Base-by-base conservation (phyloP, 805 yeast genomes). In the Teunomyces funiuensis region DNA sequence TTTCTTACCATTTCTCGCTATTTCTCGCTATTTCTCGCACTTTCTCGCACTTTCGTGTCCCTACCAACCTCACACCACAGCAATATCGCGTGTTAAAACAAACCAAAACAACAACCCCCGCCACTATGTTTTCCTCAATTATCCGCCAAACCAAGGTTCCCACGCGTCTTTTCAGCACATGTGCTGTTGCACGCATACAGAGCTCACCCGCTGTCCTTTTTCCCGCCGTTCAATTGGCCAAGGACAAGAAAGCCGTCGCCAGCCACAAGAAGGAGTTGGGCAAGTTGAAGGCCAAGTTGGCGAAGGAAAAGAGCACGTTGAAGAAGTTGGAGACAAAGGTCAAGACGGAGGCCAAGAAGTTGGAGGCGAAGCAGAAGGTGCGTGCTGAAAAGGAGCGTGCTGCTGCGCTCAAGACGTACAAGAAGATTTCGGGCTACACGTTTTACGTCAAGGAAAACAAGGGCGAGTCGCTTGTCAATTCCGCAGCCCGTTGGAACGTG, bases 341-440 rank as follows among this genome's bases (percentile, higher is more conserved):
- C 41, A 48, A 57, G 46, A 53, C 40, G 11, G 47, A 47, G 10
- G 50, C 45, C 27, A 43, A 42, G 33, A 45, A 53, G 43, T 22
- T 36, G 23, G 52, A 45, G 36, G 43, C 39, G 2, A 54, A 55
- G 46, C 53, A 48, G 29, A 46, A 53, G 44, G 42, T 41, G 14
- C 44, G 47, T 20, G 52, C 50, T 15, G 47, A 54, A 33, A 48
- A 44, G 29, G 41, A 42, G 6, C 16, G 41, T 2, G 36, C 38
- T 15, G 47, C 46, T 29, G 69, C 67, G 13, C 46, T 54, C 44
- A 57, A 54, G 44, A 50, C 60, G 0, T 43, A 41, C 50, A 54
- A 61, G 30, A 47, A 44, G 33, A 43, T 63, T 37, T 45, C 55
- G 15, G 55, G 53, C 6, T 55, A 54, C 51, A 56, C 57, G 19